Percentiles rank a stretch among this genome's conserved stretches.
phyloP scores from a whole-genome alignment of 257 asterid species.

The Solanum ossicruentum region DNA sequence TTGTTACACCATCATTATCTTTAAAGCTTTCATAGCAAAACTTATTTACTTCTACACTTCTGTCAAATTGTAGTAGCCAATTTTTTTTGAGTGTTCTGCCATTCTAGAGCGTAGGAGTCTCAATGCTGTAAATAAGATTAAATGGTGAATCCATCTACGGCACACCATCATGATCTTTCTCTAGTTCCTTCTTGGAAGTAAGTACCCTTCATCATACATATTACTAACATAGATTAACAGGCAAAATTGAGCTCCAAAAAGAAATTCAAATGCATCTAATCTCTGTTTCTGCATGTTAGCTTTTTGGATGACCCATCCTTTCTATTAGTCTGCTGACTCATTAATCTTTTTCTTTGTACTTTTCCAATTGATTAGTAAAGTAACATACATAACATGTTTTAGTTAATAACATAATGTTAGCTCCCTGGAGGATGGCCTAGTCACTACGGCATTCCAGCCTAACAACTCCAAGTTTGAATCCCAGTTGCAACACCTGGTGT shows the following conservation, averaged over 20 bases:
- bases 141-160: background rate
- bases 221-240: background rate
- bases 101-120: constrained; percentile 1
- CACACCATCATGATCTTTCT: constrained; percentile 19
- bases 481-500: background rate
- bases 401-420: background rate
- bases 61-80: background rate
- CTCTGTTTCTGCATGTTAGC: background rate
- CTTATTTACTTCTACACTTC: background rate
- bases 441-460: background rate
- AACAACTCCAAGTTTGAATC: background rate
- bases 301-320: background rate
- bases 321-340: background rate
- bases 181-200: constrained; percentile 45
- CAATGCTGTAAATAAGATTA: constrained; percentile 1
- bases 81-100: background rate
- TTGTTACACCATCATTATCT: background rate
- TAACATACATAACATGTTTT: background rate
- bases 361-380: background rate
- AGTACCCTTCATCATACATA: background rate
- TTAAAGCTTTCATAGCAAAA: background rate
- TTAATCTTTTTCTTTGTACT: background rate
- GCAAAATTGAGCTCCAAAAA: background rate
- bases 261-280: background rate
- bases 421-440: background rate